A percentile compares a stretch with the other conserved stretches of the same genome.
phyloP scores from a whole-genome alignment of 768 basidiomycete species.

The Suillus americanus region DNA sequence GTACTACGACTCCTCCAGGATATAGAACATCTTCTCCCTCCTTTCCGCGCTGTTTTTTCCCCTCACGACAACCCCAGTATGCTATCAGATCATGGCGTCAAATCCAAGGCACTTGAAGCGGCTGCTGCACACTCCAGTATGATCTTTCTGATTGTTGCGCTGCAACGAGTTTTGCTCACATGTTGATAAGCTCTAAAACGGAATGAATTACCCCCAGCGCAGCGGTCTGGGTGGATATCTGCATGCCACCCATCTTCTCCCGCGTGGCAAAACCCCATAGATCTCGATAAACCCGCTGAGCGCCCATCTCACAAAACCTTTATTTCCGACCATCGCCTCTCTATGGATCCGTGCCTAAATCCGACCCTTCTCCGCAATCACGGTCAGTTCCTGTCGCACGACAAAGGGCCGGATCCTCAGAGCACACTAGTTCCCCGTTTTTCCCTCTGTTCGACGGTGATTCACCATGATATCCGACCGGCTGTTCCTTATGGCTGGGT shows the following conservation, averaged over 20 bases:
- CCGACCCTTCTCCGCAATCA: slow-evolving; percentile 39
- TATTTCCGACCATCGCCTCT: slow-evolving; percentile 33
- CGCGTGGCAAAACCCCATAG: slow-evolving; percentile 29
- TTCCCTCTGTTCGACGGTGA: slow-evolving; percentile 45
- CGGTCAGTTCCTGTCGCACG: slow-evolving; percentile 51
- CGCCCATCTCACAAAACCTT: slow-evolving; percentile 24
- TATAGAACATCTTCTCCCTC: slow-evolving; percentile 30
- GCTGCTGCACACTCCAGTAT: slow-evolving; percentile 28
- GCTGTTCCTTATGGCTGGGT: slow-evolving; percentile 49
- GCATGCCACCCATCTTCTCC: slow-evolving; percentile 26
- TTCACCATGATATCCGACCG: slow-evolving; percentile 58
- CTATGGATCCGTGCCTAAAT: slow-evolving; percentile 39
- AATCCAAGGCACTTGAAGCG: slow-evolving; percentile 23
- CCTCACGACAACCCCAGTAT: slow-evolving; percentile 30
- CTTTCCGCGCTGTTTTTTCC: slow-evolving; percentile 30
- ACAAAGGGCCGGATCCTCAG: slow-evolving; percentile 46
- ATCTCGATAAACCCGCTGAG: slow-evolving; percentile 16
- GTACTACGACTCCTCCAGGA: slow-evolving; percentile 27
- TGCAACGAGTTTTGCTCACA: neutral
- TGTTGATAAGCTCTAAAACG: slow-evolving; percentile 24
- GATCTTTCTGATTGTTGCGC: slow-evolving; percentile 1
- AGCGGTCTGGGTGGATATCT: slow-evolving; percentile 22
- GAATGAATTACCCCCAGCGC: slow-evolving; percentile 34
- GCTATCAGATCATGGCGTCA: slow-evolving; percentile 26
- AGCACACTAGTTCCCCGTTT: slow-evolving; percentile 49